Evolutionary conservation across 2,329 filamentous ascomycete genomes (phyloP), one percentile per base, ranked within the genome.

Genomic region (Claviceps lovelessii): DNA sequence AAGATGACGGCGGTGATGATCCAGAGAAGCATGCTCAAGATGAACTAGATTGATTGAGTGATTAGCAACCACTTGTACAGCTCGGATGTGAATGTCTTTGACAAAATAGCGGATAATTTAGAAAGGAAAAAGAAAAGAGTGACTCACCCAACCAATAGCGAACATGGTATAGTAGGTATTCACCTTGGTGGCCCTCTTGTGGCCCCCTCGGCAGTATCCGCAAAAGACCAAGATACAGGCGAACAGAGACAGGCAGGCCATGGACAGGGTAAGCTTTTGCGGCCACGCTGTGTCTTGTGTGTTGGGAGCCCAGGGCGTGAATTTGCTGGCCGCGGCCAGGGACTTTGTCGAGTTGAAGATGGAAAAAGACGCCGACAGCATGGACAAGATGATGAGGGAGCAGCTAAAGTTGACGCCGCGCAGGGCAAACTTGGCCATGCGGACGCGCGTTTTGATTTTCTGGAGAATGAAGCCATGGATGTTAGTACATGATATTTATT

Each of bases 361-460:
- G 61, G 83, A 75, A 65, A 98, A 88, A 4, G 88, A 89, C n/a
- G 88, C 81, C 15, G 86, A 84, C 54, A 98, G 75, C 81, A 98
- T 91, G 58, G 90, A 78, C 56, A 98, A 79, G 60, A 98, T 88
- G 67, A 98, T 96, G 57, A 97, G 78, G 69, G 88, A 91, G 76
- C 93, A 98, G 70, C 88, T 90, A 71, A 98, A 97, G 77, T 91
- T 96, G 72, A 97, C 87, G 55, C 89, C 86, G 60, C 93, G 86
- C n/a, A 98, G 83, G 58, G 95, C 81, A 63, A 97, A 85, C 75
- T 98, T 98, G 62, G 91, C 93, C 70, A 97, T 78, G 49, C 93
- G 84, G 39, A 97, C 90, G 61, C 89, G 83, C 41, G 85, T 85
- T 74, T 96, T 97, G 69, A 95, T 81, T 85, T 87, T 94, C 91